Base-by-base conservation (phyloP, 805 yeast species). In the Hagleromyces aurorensis region DNA sequence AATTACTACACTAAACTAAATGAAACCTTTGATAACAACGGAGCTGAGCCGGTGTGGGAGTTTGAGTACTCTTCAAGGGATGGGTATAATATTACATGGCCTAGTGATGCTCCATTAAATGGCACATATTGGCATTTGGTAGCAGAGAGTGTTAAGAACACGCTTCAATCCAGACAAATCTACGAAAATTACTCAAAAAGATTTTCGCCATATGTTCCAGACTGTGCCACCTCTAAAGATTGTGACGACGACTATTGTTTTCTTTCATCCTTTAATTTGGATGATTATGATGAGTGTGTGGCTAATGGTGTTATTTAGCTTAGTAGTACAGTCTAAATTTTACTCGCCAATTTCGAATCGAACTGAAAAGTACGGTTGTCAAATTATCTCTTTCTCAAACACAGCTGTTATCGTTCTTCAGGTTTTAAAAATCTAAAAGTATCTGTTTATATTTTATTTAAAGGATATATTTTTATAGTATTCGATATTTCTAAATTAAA, bases 71-170 rank as follows among this genome's bases (percentile, higher is more conserved):
- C 78, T 28, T 73, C 84, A 1, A 66, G 87, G 51, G 74, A 69
- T 2, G 57, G 63, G 3, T 78, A 73, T 37, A 50, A 65, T 7
- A 54, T 58, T 3, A 46, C 59, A 10, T 78, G 86, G 86, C 82
- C 84, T 11, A 40, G 31, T 8, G 42, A 52, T 7, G 60, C 77
- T 10, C 80, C 84, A 8, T 64, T 78, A 46, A 78, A 77, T 46
- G 85, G 75, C 12, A 67, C 75, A 11, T 78, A 75, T 62, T 75
- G 85, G 85, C 74, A 75, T 45, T 30, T 40, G 16, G 77, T 75
- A 11, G 69, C 77, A 3, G 51, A 58, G 16, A 53, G 56, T 21
- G 60, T 78, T 40, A 58, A 61, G 25, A 46, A 52, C 26, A 57
- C 69, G 40, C 56, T 61, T 19, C 62, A 52, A 3, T 54, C 62